phyloP scores from a whole-genome alignment of 2,329 filamentous ascomycete species.

The Xylariaceae sp. region DNA sequence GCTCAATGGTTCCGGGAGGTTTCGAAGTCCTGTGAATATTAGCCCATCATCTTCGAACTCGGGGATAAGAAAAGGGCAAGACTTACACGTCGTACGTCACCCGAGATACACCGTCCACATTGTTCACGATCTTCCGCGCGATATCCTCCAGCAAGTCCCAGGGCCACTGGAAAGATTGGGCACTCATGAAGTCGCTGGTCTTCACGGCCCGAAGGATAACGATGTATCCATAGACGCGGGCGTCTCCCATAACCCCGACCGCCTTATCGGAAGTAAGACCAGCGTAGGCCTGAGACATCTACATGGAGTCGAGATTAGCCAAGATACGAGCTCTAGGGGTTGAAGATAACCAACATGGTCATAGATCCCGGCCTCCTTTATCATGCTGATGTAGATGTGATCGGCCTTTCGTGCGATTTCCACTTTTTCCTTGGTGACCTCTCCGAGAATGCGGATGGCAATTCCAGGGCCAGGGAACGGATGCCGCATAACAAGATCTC shows the following conservation, averaged over 20 bases:
- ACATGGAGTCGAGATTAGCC: conserved; percentile 2
- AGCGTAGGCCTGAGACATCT: conserved; percentile 42
- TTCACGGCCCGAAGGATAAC: conserved; percentile 33
- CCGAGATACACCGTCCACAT: conserved; percentile 64
- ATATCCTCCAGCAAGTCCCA: conserved; percentile 59
- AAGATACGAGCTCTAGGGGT: not conserved
- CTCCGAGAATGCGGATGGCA: conserved; percentile 73
- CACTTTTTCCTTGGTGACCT: conserved; percentile 72
- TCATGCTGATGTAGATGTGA: conserved; percentile 70
- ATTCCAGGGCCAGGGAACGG: conserved; percentile 66
- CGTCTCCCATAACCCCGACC: conserved; percentile 43
- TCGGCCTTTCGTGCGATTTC: conserved; percentile 73
- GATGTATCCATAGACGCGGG: conserved; percentile 26
- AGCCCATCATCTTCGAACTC: not conserved
- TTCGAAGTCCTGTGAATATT: conserved; percentile 34
- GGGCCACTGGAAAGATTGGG: conserved; percentile 60
- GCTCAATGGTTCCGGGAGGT: conserved; percentile 40
- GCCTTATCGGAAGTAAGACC: conserved; percentile 35
- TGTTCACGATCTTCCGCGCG: conserved; percentile 62
- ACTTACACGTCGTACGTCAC: conserved; percentile 54
- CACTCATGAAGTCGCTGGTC: conserved; percentile 64
- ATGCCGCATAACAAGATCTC: conserved; percentile 57
- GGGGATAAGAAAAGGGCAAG: not conserved
- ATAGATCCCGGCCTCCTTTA: conserved; percentile 65
- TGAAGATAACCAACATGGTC: conserved; percentile 35